Evolutionary conservation across 129 eudicot species (phyloP).

Genomic region (Flaveria ramosissima): DNA sequence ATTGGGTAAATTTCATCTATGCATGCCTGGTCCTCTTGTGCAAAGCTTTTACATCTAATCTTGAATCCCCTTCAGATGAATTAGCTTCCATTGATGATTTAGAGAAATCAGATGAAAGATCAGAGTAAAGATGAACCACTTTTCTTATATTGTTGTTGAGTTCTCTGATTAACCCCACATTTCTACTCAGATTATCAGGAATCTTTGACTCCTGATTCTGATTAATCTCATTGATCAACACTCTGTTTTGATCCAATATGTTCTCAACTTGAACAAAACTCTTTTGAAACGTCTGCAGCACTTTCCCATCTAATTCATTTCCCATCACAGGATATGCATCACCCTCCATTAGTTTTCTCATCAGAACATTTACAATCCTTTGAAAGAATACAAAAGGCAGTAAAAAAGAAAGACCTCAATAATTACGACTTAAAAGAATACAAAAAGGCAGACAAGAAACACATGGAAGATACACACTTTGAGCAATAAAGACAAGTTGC

Average conservation of each 20-base stretch:
- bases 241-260: conserved; percentile 68
- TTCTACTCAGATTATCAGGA: conserved; percentile 69
- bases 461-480: conserved; percentile 19
- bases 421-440: not conserved
- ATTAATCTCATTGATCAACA: conserved; percentile 76
- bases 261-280: conserved; percentile 79
- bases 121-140: conserved; percentile 67
- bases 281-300: conserved; percentile 70
- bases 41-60: conserved; percentile 45
- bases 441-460: conserved; percentile 28
- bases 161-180: conserved; percentile 77
- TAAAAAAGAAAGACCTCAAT: too few species aligned
- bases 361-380: conserved; percentile 25
- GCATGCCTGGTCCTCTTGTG: conserved; percentile 69
- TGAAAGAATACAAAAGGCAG: too few species aligned
- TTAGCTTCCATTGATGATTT: conserved; percentile 56
- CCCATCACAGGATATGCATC: conserved; percentile 49
- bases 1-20: conserved; percentile 15
- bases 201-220: conserved; percentile 75
- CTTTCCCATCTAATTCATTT: conserved; percentile 61
- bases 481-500: not conserved
- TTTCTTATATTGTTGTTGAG: conserved; percentile 77
- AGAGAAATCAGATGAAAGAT: conserved; percentile 60
- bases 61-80: conserved; percentile 70
- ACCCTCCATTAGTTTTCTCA: conserved; percentile 25